These are phyloP conservation scores for Fomitopsis serialis DNA, from an alignment of 768 basidiomycete species.

Conservation along the genomic window DNA sequence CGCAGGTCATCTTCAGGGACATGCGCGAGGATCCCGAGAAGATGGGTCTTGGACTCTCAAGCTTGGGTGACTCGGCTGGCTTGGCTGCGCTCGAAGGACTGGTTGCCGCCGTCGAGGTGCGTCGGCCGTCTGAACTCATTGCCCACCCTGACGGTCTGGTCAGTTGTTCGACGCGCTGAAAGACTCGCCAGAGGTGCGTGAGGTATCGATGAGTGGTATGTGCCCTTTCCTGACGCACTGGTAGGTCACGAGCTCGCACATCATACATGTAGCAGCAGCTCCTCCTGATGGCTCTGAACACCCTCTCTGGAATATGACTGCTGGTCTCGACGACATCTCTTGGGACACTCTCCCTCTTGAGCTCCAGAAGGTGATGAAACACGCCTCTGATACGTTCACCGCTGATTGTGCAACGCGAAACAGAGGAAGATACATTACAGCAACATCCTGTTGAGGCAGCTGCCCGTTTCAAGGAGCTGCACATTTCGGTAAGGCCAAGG, in stretches of 20 bases:
- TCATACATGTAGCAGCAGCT: constrained; percentile 58
- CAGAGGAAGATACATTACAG: constrained; percentile 60
- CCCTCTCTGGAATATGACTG: constrained; percentile 47
- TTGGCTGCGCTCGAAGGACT: constrained; percentile 70
- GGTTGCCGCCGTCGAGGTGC: constrained; percentile 65
- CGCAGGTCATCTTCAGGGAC: constrained; percentile 34
- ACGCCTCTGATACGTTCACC: no score
- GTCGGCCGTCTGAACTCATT: constrained; percentile 4
- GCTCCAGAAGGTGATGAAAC: constrained; percentile 47
- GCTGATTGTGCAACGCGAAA: constrained; percentile 34
- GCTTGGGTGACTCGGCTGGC: constrained; percentile 34
- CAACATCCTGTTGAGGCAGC: constrained; percentile 40
- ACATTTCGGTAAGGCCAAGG: constrained; percentile 36
- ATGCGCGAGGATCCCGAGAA: constrained; percentile 41
- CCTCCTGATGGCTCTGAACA: constrained; percentile 48
- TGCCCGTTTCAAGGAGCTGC: constrained; percentile 49
- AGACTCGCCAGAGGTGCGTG: constrained; percentile 9
- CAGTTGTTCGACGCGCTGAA: constrained; percentile 4
- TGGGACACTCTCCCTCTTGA: constrained; percentile 62
- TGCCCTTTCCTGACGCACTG: no score
- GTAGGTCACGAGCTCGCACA: constrained; percentile 8
- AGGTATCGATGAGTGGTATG: background rate
- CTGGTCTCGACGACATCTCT: constrained; percentile 26
- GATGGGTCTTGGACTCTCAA: constrained; percentile 55
- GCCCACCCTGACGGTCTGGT: no score